Evolutionary conservation across 2,329 filamentous ascomycete species (phyloP).

Genomic region (Atkinsonella hypoxylon): DNA sequence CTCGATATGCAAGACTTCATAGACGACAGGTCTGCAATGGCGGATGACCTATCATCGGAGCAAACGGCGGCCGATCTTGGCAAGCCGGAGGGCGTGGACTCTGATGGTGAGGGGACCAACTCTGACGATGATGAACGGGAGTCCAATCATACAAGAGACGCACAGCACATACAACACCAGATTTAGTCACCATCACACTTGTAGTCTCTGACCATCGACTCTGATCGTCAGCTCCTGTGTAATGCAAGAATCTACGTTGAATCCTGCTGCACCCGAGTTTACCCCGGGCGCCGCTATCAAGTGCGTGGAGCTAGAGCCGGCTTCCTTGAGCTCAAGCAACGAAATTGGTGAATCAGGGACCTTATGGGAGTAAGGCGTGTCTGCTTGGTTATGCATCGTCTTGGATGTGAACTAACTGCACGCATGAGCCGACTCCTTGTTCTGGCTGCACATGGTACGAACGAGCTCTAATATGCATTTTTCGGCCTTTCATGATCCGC

Average conservation of each 20-base stretch:
- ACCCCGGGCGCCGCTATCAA: too few species aligned
- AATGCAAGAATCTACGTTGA: slow-evolving; percentile 39
- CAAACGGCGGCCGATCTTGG: slow-evolving; percentile 22
- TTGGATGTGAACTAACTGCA: too few species aligned
- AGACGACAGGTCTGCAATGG: slow-evolving; percentile 14
- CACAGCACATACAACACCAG: slow-evolving; percentile 34
- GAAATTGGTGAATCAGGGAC: too few species aligned
- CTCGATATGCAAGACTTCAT: slow-evolving; percentile 2
- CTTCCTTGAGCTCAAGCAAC: too few species aligned
- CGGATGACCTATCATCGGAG: slow-evolving; percentile 26
- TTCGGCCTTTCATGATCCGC: too few species aligned
- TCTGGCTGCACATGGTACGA: too few species aligned
- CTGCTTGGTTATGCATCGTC: too few species aligned
- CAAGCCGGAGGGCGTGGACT: slow-evolving; percentile 12
- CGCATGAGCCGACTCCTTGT: too few species aligned
- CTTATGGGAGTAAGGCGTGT: too few species aligned
- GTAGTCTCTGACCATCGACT: background rate
- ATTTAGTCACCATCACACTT: slow-evolving; percentile 20
- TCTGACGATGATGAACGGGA: slow-evolving; percentile 10
- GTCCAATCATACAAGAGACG: slow-evolving; percentile 21
- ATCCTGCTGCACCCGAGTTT: slow-evolving; percentile 43
- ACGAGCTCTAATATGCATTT: too few species aligned
- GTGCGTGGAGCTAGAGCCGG: too few species aligned
- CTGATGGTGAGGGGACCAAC: slow-evolving; percentile 14
- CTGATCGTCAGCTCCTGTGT: slow-evolving; percentile 28